A percentile compares a stretch with the other conserved stretches of the same genome.
Conservation (phyloP, 257 asterid species). For the Capsicum baccatum region DNA sequence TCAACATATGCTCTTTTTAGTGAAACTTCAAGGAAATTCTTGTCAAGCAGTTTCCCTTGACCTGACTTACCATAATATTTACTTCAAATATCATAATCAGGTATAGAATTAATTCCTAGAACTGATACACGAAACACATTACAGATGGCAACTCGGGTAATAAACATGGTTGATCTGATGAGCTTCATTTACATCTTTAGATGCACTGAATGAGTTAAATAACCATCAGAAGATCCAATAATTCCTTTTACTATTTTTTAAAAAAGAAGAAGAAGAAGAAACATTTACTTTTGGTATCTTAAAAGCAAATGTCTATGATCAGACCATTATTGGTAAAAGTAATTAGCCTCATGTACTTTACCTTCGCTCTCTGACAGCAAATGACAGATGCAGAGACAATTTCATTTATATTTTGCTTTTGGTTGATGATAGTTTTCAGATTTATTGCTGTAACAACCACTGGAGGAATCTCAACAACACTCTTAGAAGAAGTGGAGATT, state of each 20-base stretch:
- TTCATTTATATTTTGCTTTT: slow-evolving; percentile 78
- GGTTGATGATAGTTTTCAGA: slow-evolving; percentile 84
- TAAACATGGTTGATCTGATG: not conserved
- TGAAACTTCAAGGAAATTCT: slow-evolving; percentile 17
- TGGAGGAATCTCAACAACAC: slow-evolving; percentile 72
- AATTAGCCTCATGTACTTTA: slow-evolving; percentile 43
- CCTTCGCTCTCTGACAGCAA: slow-evolving; percentile 94
- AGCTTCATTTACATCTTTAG: slow-evolving; percentile 17
- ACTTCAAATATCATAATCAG: not conserved
- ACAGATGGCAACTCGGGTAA: not conserved
- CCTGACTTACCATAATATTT: slow-evolving; percentile 4
- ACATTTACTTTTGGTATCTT: not conserved
- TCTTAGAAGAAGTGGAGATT: slow-evolving; percentile 62
- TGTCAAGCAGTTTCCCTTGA: not conserved
- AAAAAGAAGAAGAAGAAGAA: not conserved
- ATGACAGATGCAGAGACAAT: slow-evolving; percentile 91
- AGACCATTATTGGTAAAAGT: slow-evolving; percentile 16
- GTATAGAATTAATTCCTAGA: not conserved
- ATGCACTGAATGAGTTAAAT: not conserved
- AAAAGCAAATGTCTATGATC: not conserved
- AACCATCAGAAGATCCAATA: slow-evolving; percentile 23
- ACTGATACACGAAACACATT: not conserved
- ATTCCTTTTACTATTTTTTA: not conserved
- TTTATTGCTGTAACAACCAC: slow-evolving; percentile 81
- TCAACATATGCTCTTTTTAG: not conserved